phyloP scores from a whole-genome alignment of 2,329 filamentous ascomycete species.

The Colletotrichum sp. region DNA sequence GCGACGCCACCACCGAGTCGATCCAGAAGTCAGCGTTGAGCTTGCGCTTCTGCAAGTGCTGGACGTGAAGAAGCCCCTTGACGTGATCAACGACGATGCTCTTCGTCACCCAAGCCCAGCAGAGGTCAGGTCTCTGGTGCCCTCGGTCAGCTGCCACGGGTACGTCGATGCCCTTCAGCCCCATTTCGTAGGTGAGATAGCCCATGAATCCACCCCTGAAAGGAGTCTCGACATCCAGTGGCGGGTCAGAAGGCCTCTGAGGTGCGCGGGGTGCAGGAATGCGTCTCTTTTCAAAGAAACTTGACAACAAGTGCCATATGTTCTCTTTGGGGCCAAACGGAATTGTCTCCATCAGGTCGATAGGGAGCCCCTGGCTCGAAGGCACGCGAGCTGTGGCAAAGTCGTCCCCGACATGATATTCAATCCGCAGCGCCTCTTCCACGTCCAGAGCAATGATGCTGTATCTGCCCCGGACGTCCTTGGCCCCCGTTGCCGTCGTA shows the following conservation, averaged over 20 bases:
- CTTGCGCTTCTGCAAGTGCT: constrained; percentile 57
- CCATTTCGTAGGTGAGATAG: constrained; percentile 85
- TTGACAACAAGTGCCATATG: constrained; percentile 58
- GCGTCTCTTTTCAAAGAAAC: constrained; percentile 41
- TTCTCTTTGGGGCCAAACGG: constrained; percentile 30
- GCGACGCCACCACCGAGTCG: constrained; percentile 28
- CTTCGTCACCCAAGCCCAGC: constrained; percentile 76
- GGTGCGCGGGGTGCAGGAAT: constrained; percentile 12
- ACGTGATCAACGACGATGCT: constrained; percentile 81
- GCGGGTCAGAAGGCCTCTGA: background rate
- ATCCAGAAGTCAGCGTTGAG: constrained; percentile 34
- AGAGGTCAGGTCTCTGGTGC: constrained; percentile 69
- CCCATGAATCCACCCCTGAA: constrained; percentile 89
- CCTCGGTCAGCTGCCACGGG: constrained; percentile 31
- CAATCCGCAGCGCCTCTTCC: constrained; percentile 59
- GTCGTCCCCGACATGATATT: constrained; percentile 58
- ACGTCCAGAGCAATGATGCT: constrained; percentile 77
- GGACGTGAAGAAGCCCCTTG: constrained; percentile 66
- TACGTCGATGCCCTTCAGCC: constrained; percentile 66
- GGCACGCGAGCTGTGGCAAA: constrained; percentile 36
- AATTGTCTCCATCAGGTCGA: constrained; percentile 30
- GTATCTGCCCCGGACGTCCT: constrained; percentile 63
- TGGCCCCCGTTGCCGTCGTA: constrained; percentile 42
- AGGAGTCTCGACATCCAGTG: constrained; percentile 39
- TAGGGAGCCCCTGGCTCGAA: background rate